Base-by-base conservation (phyloP, 208 protist genomes). In the Acanthamoeba lugdunensis region DNA sequence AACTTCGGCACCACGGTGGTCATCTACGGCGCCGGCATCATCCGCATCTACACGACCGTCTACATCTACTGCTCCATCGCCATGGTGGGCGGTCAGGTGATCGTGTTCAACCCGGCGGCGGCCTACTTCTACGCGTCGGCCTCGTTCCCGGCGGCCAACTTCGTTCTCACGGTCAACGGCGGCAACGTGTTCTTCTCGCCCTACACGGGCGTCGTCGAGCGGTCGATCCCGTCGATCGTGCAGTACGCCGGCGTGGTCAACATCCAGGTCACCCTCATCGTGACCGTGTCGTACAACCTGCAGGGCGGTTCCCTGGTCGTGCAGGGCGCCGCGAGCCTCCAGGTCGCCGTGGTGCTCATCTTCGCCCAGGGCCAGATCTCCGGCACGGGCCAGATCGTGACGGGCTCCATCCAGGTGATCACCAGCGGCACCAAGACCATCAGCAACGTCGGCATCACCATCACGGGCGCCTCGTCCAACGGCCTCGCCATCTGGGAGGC, bases 271-370 rank as follows among this genome's bases (percentile, higher is more conserved):
- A 92, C 37, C 23, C 87, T 92, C 87, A 37, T 77, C 69, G 69
- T 92, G 65, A 63, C 69, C n/a, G 65, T 71, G 25, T 21, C 16
- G n/a, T 92, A 92, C 87, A 52, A 77, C n/a, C 65, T 92, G 25
- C 69, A 79, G n/a, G 69, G 69, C 63, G 87, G 87, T 28, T 87
- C 79, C 18, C 79, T 87, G 25, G 87, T 92, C 30, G 65, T 92
- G 37, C 87, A 92, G 87, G 87, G 41, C 61, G 23, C 45, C 41
- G 79, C 11, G 18, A 28, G 87, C 69, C 69, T 92, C 14, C 45
- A 81, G 23, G 28, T 92, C 30, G 37, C 87, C 50, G 87, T 71
- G 45, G 50, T 81, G 37, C 28, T 92, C 33, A 54, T 92, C 69
- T 92, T 92, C 50, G 56, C 61, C 23, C 37, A 54, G 41, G 87